Evolutionary conservation across 163 green algal species (phyloP), one percentile per base, ranked within the genome.

Genomic region (Volvox carteri): DNA sequence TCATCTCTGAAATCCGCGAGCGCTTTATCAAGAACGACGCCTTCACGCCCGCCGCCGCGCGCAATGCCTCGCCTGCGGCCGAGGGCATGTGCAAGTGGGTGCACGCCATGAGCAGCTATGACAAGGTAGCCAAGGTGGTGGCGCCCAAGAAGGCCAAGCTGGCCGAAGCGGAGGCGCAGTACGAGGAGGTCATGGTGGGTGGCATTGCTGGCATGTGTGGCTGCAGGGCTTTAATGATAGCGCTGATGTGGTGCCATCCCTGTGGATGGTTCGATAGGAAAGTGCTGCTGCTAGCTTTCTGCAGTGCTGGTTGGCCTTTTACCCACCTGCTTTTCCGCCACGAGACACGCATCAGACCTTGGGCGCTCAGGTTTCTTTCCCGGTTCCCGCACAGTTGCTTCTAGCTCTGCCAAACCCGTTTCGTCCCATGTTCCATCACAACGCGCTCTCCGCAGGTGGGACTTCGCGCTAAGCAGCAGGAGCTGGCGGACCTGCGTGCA

Each of bases 41-140:
- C 44, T 97, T 97, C 93, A 96, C 95, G 33, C 94, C 95, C 12
- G 93, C 93, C 11, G 91, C 91, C 41, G 92, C 92, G 68, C 93
- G 92, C 72, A 94, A 95, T 70, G 94, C 93, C 7, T 95, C 92
- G 21, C 91, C 92, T 25, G 95, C 95, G 9, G 93, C 93, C 21
- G 93, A 96, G 88, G 95, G 95, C 44, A 95, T 97, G 92, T 97
- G 95, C 92, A 95, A 95, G 86, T 97, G 95, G 95, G 94, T 97
- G 30, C 93, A 96, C 78, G 95, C 95, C 56, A 97, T 97, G 94
- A 92, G 85, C 67, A 93, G 85, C 33, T 97, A 97, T 73, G 95
- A 97, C 85, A 94, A 94, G 87, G 94, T 96, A 33, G 86, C 81
- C 75, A 90, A 90, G 79, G 83, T 94, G 91, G 93, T 95, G 60